Evolutionary conservation across 495 filamentous ascomycete genomes (phyloP).

Genomic region (Daldinia childiae): DNA sequence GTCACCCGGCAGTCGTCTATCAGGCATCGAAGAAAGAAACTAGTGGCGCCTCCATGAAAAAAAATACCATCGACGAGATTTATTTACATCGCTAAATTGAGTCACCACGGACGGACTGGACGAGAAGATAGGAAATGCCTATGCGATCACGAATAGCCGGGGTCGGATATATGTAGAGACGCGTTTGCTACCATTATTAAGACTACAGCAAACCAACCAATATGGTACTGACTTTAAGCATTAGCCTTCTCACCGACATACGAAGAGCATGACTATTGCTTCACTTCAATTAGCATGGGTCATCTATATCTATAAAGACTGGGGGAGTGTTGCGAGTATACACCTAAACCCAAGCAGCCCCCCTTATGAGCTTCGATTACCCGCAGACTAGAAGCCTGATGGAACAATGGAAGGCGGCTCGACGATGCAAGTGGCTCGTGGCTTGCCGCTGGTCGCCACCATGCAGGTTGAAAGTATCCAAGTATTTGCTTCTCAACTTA

Average conservation of each 20-base stretch:
- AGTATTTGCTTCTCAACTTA: constrained; percentile 12
- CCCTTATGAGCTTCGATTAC: constrained; percentile 27
- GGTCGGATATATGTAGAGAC: not conserved
- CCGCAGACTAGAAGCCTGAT: constrained; percentile 38
- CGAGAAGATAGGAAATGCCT: not conserved
- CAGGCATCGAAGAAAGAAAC: not conserved
- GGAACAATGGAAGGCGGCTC: constrained; percentile 34
- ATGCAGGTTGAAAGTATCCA: constrained; percentile 32
- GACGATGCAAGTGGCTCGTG: constrained; percentile 41
- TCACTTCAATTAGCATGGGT: not conserved
- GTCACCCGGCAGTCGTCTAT: constrained; percentile 9
- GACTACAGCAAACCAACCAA: not conserved
- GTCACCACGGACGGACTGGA: not conserved
- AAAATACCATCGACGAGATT: not conserved
- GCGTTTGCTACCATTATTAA: not conserved
- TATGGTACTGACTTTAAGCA: not conserved
- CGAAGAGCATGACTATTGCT: not conserved
- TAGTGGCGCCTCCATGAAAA: not conserved
- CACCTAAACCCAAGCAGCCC: constrained; percentile 14
- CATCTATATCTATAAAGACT: not conserved
- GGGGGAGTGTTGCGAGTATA: constrained; percentile 22
- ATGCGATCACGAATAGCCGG: not conserved
- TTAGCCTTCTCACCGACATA: not conserved
- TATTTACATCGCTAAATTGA: not conserved
- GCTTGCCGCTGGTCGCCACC: constrained; percentile 36